A percentile compares a stretch with the other conserved stretches of the same genome.
Conservation (phyloP, 2,329 filamentous ascomycete genomes). For the Myotisia sp. region DNA sequence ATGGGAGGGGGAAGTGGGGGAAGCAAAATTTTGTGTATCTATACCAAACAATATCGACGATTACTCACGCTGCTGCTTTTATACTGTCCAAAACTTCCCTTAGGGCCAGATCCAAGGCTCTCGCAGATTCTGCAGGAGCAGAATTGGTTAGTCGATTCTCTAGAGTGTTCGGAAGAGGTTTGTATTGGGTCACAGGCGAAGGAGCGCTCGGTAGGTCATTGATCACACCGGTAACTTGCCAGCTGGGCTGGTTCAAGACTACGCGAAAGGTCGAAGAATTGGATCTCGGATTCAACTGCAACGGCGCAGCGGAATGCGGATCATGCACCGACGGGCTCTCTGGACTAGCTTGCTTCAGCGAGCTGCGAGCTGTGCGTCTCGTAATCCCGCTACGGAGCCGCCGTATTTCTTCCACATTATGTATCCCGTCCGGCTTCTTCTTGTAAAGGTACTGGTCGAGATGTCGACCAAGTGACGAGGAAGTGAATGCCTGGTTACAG, state of each 20-base stretch:
- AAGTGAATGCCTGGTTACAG: constrained; percentile 81
- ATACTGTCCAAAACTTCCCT: constrained; percentile 69
- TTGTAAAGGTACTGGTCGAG: constrained; percentile 88
- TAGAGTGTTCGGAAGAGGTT: constrained; percentile 7
- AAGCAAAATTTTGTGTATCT: not conserved
- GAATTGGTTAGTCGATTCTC: constrained; percentile 11
- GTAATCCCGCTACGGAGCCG: constrained; percentile 76
- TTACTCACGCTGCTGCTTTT: constrained; percentile 67
- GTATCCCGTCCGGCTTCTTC: constrained; percentile 84
- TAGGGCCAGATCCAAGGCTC: constrained; percentile 71
- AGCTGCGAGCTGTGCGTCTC: constrained; percentile 61
- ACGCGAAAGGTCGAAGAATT: constrained; percentile 26
- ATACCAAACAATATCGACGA: not conserved
- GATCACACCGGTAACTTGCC: constrained; percentile 66
- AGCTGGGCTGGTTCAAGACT: constrained; percentile 49
- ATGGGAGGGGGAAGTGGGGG: not conserved
- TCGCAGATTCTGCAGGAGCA: constrained; percentile 56
- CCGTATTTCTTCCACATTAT: constrained; percentile 78
- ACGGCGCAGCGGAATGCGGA: constrained; percentile 18
- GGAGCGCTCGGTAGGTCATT: constrained; percentile 49
- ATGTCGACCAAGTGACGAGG: constrained; percentile 81
- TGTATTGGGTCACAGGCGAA: constrained; percentile 18
- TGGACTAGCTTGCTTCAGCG: constrained; percentile 47
- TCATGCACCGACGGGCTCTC: constrained; percentile 27
- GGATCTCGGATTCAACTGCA: constrained; percentile 25